Conservation (phyloP, 2,329 filamentous ascomycete genomes). For the Mariannaea elegans region DNA sequence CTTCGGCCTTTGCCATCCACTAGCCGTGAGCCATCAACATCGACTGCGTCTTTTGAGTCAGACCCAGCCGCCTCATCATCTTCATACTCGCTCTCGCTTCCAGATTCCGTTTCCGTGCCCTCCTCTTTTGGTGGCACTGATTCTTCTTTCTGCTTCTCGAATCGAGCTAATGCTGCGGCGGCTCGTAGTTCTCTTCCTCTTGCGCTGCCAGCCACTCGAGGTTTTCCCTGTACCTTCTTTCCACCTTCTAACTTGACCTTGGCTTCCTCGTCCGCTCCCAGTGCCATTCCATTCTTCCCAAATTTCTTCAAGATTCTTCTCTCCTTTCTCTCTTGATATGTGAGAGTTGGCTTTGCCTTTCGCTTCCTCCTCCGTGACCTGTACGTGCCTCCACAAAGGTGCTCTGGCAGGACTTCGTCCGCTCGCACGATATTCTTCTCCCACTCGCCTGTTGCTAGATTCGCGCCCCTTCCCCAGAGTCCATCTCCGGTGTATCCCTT, state of each 20-base stretch:
- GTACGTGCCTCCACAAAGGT: conserved; percentile 85
- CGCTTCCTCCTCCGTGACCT: conserved; percentile 66
- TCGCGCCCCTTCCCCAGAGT: conserved; percentile 79
- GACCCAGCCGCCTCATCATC: conserved; percentile 52
- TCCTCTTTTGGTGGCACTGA: conserved; percentile 44
- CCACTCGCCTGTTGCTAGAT: conserved; percentile 68
- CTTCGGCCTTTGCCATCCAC: conserved; percentile 72
- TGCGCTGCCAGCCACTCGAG: conserved; percentile 77
- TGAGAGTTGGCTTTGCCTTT: conserved; percentile 61
- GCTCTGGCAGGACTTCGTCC: conserved; percentile 70
- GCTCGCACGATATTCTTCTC: conserved; percentile 61
- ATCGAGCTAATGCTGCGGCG: conserved; percentile 78
- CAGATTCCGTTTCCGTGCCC: conserved; percentile 49
- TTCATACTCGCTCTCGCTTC: conserved; percentile 60
- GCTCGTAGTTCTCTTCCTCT: conserved; percentile 79
- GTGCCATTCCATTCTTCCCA: conserved; percentile 71
- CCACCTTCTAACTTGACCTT: conserved; percentile 75
- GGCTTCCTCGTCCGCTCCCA: conserved; percentile 74
- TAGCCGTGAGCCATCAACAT: conserved; percentile 71
- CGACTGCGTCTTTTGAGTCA: conserved; percentile 63
- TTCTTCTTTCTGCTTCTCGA: conserved; percentile 67
- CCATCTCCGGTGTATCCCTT: conserved; percentile 81
- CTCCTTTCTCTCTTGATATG: conserved; percentile 78
- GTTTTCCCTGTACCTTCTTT: conserved; percentile 69
- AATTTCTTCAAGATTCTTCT: conserved; percentile 79